Evolutionary conservation across 305 asterid genomes (phyloP).

Genomic region (Galium porrigens): DNA sequence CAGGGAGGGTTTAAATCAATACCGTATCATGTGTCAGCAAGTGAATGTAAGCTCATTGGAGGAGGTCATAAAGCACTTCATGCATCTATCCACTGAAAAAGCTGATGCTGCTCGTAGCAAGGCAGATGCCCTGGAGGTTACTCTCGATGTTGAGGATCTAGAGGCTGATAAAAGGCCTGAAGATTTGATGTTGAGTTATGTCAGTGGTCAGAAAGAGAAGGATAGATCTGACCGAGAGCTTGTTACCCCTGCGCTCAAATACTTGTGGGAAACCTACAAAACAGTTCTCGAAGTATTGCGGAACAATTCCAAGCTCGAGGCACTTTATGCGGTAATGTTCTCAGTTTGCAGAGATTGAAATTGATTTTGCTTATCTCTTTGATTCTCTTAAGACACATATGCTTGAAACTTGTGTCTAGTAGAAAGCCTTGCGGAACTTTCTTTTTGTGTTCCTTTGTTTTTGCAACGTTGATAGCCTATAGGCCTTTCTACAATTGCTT

Average conservation of each 20-base stretch:
- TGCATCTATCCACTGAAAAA: constrained; percentile 29
- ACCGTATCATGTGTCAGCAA: constrained; percentile 29
- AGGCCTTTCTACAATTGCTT: neutral
- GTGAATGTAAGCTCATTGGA: constrained; percentile 29
- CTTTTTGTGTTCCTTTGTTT: neutral
- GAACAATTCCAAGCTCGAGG: constrained; percentile 28
- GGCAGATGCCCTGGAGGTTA: constrained; percentile 32
- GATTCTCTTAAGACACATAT: neutral
- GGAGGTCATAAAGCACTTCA: constrained; percentile 30
- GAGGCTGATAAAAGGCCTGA: constrained; percentile 37
- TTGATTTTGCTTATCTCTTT: neutral
- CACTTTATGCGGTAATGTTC: constrained; percentile 28
- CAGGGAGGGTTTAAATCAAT: constrained; percentile 30
- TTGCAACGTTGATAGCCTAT: neutral
- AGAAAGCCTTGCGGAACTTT: neutral
- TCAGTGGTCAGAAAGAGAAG: constrained; percentile 31
- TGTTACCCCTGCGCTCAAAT: constrained; percentile 31
- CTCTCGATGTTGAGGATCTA: constrained; percentile 31
- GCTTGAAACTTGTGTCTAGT: neutral
- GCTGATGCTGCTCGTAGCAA: constrained; percentile 28
- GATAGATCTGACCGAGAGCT: constrained; percentile 34
- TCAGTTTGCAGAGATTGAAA: neutral
- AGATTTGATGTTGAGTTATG: constrained; percentile 35
- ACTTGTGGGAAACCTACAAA: constrained; percentile 32
- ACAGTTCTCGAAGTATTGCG: constrained; percentile 29